phyloP scores from a whole-genome alignment of 345 rosid species.

The Populus deltoides region DNA sequence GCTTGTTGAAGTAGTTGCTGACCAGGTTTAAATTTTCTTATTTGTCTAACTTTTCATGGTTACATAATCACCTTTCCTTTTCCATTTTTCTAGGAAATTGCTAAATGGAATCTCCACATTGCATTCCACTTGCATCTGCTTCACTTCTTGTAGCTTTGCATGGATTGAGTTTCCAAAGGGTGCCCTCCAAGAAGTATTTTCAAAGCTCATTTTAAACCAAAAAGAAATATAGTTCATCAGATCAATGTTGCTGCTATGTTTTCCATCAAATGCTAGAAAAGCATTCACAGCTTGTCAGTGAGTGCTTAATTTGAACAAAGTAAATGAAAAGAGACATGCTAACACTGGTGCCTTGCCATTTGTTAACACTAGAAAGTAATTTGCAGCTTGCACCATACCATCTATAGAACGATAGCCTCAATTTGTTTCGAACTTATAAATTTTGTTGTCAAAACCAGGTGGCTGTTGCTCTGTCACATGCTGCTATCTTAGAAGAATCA shows the following conservation, averaged over 20 bases:
- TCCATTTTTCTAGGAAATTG: background rate
- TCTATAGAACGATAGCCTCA: background rate
- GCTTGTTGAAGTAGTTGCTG: slow-evolving; percentile 98
- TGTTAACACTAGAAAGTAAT: background rate
- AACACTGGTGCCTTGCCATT: background rate
- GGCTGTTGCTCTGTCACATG: slow-evolving; percentile 97
- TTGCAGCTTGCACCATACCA: background rate
- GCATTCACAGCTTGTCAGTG: background rate
- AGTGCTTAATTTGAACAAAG: background rate
- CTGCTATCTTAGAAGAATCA: slow-evolving; percentile 96
- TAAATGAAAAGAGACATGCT: background rate
- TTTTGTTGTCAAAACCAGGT: slow-evolving; percentile 50
- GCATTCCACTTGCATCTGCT: background rate
- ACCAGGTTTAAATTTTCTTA: slow-evolving; percentile 54
- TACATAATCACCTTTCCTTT: background rate
- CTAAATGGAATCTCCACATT: background rate
- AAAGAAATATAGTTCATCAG: background rate
- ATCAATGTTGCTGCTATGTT: background rate
- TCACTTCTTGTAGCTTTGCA: background rate
- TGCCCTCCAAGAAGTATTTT: background rate
- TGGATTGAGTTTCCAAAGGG: background rate
- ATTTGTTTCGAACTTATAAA: background rate
- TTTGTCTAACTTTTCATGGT: background rate
- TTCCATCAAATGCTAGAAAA: background rate
- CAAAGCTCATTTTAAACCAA: background rate